Conservation (phyloP, 169 alveolate species). For the Amoebophrya sp. region DNA sequence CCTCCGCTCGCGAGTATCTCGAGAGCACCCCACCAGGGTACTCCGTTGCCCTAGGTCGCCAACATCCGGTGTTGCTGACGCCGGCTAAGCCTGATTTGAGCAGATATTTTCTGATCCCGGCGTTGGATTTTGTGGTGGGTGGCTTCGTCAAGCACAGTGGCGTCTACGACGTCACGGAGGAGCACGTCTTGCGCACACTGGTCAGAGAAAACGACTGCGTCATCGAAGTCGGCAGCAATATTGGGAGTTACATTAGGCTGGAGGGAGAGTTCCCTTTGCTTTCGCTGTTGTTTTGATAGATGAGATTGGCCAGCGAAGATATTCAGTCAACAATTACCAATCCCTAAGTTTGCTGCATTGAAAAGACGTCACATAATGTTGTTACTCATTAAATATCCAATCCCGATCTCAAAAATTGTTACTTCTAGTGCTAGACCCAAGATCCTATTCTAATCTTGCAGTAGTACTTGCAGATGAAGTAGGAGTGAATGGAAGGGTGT, state of each 20-base stretch:
- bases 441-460: not conserved
- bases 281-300: not conserved
- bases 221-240: not conserved
- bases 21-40: not conserved
- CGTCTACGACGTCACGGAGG: not conserved
- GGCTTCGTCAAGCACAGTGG: not conserved
- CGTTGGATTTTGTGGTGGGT: not conserved
- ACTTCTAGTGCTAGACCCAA: no score
- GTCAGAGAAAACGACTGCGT: not conserved
- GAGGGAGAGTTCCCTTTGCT: no score
- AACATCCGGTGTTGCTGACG: not conserved
- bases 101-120: not conserved
- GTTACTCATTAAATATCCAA: no score
- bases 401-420: no score
- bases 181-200: not conserved
- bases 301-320: not conserved
- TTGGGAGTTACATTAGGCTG: not conserved
- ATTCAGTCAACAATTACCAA: not conserved
- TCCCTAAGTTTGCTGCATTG: not conserved
- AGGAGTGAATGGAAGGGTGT: not conserved
- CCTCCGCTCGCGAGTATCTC: constrained; percentile 8
- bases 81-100: constrained; percentile 5
- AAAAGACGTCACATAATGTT: no score
- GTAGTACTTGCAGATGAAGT: not conserved
- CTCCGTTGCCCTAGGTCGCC: not conserved